Evolutionary conservation across 2,329 filamentous ascomycete genomes (phyloP).

Genomic region (Blastomyces gilchristii): DNA sequence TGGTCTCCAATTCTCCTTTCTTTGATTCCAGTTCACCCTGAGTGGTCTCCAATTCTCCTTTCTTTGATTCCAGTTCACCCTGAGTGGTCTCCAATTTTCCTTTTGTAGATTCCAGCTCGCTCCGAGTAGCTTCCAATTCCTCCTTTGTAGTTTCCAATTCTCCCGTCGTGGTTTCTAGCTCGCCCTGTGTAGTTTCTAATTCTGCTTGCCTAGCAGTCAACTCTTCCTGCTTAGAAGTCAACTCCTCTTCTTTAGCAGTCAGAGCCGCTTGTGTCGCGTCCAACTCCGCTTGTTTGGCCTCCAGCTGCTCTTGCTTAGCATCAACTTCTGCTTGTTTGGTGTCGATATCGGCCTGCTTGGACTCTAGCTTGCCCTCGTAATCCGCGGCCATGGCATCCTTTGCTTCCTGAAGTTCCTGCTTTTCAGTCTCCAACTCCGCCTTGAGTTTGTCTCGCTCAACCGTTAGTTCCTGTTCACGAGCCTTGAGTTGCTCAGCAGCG

Average conservation of each 20-base stretch:
- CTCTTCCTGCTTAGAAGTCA: conserved; percentile 21
- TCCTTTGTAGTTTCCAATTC: conserved; percentile 9
- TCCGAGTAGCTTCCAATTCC: conserved; percentile 9
- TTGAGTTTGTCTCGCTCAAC: conserved; percentile 29
- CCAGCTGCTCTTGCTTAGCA: conserved; percentile 26
- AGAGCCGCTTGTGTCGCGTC: conserved; percentile 22
- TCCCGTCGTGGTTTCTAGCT: conserved; percentile 15
- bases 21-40: conserved; percentile 14
- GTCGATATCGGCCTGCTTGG: conserved; percentile 23
- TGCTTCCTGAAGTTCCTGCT: conserved; percentile 29
- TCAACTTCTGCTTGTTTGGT: conserved; percentile 27
- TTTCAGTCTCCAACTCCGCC: conserved; percentile 29
- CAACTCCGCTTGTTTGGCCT: conserved; percentile 21
- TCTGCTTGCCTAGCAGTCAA: conserved; percentile 18
- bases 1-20: conserved; percentile 9
- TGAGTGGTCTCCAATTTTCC: conserved; percentile 5
- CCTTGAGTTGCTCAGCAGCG: conserved; percentile 28
- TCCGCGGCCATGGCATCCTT: conserved; percentile 29
- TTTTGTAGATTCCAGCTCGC: conserved; percentile 15
- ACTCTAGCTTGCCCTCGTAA: conserved; percentile 23
- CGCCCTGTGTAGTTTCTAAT: conserved; percentile 7
- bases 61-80: too few relatives aligned
- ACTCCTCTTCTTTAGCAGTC: conserved; percentile 20
- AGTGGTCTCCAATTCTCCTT: conserved; percentile 10
- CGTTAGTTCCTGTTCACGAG: conserved; percentile 36